Evolutionary conservation across 371 early-diverging fungal species (phyloP), one percentile per base, ranked within the genome.

Genomic region (Mucor indicus): DNA sequence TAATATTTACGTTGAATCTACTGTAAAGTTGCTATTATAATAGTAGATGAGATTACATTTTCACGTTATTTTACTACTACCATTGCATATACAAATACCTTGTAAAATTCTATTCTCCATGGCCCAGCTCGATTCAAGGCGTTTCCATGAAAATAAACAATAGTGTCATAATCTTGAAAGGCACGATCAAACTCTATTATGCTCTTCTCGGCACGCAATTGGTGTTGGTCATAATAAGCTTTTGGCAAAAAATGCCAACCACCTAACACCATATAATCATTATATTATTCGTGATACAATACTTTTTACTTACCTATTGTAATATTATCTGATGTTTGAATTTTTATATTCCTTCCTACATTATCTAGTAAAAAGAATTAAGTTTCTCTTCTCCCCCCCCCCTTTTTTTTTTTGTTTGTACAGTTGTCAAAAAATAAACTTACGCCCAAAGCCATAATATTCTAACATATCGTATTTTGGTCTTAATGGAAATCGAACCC

Each of bases 81-180:
- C n/a, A n/a, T 6, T 23, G 5, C 9, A 1, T 13, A 32, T 15
- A 31, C 10, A 15, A 15, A 16, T 59, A 69, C 74, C 54, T 70
- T 75, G 46, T 75, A 75, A 15, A 70, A 37, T 31, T 70, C 67
- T 0, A 65, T 41, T 31, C 75, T 61, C 75, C 75, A 75, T 10
- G 71, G 67, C 8, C 69, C 69, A 21, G 62, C 62, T 15, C 75
- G 57, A 43, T 70, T 47, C 48, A 71, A 54, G 12, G 75, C 71
- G 38, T 75, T 75, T 12, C 75, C 75, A 43, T 75, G 75, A 23
- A 75, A 66, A 58, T 75, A 75, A 16, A 75, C 40, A 9, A 75
- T 50, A 0, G 71, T 68, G 8, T 70, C 66, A 45, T 61, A 62
- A 1, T 37, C 27, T 21, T 46, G 48, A 31, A 67, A 53, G 6